These are phyloP conservation scores for Talinum fruticosum DNA, from an alignment of 148 eudicot species.

Conservation along the genomic window DNA sequence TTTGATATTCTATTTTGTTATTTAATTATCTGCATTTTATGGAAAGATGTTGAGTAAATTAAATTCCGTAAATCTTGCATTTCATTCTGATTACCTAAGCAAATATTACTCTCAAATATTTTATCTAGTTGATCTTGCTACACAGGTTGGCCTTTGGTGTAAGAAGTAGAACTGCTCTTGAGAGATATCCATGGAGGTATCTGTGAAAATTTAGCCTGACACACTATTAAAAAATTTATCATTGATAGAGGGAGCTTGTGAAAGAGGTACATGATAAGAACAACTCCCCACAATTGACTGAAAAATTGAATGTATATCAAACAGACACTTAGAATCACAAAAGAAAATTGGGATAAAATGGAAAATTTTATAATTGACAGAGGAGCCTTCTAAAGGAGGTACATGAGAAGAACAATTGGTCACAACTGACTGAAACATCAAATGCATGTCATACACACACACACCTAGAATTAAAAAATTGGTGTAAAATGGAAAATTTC, in stretches of 20 bases:
- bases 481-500: neutral
- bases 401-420: too few relatives aligned
- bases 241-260: neutral
- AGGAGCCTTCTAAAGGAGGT: too few relatives aligned
- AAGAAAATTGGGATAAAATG: too few relatives aligned
- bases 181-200: slow-evolving; percentile 6
- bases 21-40: too few relatives aligned
- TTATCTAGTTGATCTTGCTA: neutral
- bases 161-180: neutral
- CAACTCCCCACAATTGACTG: neutral
- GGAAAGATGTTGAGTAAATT: too few relatives aligned
- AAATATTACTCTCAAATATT: neutral
- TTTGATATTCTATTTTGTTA: too few relatives aligned
- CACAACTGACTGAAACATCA: too few relatives aligned
- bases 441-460: neutral
- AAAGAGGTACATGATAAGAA: neutral
- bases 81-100: neutral
- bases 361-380: too few relatives aligned
- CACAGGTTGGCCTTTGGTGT: neutral
- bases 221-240: neutral
- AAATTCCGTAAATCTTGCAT: too few relatives aligned
- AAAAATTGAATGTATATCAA: too few relatives aligned
- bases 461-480: neutral
- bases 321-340: too few relatives aligned
- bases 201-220: neutral